phyloP scores from a whole-genome alignment of 2,329 filamentous ascomycete genomes.

The Tricladium varicosporioides region DNA sequence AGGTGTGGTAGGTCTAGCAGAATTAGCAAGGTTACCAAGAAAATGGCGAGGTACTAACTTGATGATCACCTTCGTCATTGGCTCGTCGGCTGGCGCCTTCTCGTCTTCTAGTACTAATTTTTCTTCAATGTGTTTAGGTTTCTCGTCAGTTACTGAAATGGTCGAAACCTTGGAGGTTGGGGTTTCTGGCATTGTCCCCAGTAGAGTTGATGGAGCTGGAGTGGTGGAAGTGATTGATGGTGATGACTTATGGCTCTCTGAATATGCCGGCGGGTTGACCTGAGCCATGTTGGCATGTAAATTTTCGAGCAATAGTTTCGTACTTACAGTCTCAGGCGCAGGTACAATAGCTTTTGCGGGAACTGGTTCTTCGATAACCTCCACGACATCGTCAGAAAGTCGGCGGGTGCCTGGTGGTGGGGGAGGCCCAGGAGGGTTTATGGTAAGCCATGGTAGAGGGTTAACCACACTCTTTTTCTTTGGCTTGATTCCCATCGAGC shows the following conservation, averaged over 20 bases:
- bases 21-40: constrained; percentile 9
- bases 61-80: constrained; percentile 1
- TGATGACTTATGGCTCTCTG: constrained; percentile 7
- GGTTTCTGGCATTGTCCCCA: constrained; percentile 2
- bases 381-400: not conserved
- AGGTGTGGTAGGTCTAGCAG: constrained; percentile 11
- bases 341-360: not conserved
- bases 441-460: not conserved
- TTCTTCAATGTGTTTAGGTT: not conserved
- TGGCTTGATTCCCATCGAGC: not conserved
- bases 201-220: not conserved
- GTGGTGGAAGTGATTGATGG: not conserved
- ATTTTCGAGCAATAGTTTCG: not conserved
- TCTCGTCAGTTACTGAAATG: not conserved
- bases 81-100: not conserved
- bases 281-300: not conserved
- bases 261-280: constrained; percentile 12
- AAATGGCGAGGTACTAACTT: not conserved
- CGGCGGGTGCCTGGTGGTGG: not conserved
- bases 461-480: not conserved
- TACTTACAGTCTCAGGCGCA: not conserved
- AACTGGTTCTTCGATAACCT: not conserved
- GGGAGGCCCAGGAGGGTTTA: constrained; percentile 1
- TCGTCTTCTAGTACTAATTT: constrained; percentile 3
- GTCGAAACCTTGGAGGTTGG: not conserved